Conservation (phyloP, 164 flowering plant species). For the Chimonanthus salicifolius region DNA sequence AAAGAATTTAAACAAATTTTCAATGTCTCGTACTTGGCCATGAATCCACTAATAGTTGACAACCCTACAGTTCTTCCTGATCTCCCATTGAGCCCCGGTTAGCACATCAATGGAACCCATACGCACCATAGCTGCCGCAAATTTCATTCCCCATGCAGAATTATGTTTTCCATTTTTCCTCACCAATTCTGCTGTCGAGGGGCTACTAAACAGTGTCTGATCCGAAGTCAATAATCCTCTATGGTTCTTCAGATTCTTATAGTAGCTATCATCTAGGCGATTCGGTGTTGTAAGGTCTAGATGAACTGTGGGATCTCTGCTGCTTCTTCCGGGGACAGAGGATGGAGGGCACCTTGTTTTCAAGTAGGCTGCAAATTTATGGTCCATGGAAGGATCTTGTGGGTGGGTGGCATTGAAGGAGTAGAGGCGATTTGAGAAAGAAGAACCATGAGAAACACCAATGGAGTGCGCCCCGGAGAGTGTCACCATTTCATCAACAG, state of each 20-base stretch:
- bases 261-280: conserved; percentile 10
- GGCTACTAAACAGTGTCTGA: conserved; percentile 7
- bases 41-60: conserved; percentile 8
- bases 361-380: not conserved
- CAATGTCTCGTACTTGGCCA: not conserved
- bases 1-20: not conserved
- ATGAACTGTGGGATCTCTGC: conserved; percentile 1
- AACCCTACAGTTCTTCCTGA: conserved; percentile 11
- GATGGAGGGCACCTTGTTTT: conserved; percentile 9
- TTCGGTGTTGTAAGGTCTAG: conserved; percentile 5
- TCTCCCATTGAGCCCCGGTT: conserved; percentile 4
- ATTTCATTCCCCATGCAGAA: not conserved
- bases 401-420: conserved; percentile 9
- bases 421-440: conserved; percentile 11
- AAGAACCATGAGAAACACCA: conserved; percentile 13
- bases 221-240: conserved; percentile 11
- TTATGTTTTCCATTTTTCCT: conserved; percentile 1
- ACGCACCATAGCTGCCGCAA: conserved; percentile 1
- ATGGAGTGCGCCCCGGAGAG: conserved; percentile 16
- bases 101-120: conserved; percentile 9
- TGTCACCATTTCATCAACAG: conserved; percentile 16
- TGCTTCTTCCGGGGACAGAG: not conserved
- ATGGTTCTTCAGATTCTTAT: conserved; percentile 5
- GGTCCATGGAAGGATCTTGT: conserved; percentile 13
- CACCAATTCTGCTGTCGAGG: conserved; percentile 7